Evolutionary conservation across 345 rosid genomes (phyloP), one percentile per base, ranked within the genome.

Genomic region (Ceriops tagal): DNA sequence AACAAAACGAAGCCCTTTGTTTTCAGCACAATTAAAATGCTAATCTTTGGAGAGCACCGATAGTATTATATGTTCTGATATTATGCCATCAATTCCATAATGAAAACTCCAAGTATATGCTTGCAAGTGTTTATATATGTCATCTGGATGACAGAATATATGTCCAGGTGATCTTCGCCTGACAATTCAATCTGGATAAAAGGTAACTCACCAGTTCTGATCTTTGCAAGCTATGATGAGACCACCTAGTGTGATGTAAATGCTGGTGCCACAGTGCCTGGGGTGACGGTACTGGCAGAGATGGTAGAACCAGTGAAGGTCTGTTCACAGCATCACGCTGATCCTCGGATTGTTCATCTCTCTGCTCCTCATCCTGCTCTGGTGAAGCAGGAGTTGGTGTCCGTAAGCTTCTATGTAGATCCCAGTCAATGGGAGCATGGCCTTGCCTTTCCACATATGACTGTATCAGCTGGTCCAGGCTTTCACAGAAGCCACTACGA

Each of bases 401-500:
- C 21, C 87, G 85, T 85, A 90, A 74, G 81, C 83, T 88, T 75
- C 91, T 81, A 51, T 84, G 96, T 67, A 90, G 81, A 83, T 92
- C 99, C 99, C 99, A 96, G 70, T 96, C 97, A 66, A 85, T 78
- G 47, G 91, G 93, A 82, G 96, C 68, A 68, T 81, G 96, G 26
- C 89, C 91, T 83, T 86, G 96, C 82, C 99, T 90, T 73, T 92
- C 90, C 65, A 87, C 96, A 72, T 96, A 92, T 49, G 98, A 90
- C 72, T 92, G 96, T 78, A 96, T 96, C 69, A 92, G 73, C 24
- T 92, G 99, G 75, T 96, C 99, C 77, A 96, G 81, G 71, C 97
- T 96, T 86, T 96, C 99, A 57, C 98, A 96, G 86, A 96, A 96
- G 46, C 97, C 98, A 77, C 99, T 96, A 53, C 91, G 88, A 79